Conservation (phyloP, 139 green algal genomes). For the Marvania coccoides region DNA sequence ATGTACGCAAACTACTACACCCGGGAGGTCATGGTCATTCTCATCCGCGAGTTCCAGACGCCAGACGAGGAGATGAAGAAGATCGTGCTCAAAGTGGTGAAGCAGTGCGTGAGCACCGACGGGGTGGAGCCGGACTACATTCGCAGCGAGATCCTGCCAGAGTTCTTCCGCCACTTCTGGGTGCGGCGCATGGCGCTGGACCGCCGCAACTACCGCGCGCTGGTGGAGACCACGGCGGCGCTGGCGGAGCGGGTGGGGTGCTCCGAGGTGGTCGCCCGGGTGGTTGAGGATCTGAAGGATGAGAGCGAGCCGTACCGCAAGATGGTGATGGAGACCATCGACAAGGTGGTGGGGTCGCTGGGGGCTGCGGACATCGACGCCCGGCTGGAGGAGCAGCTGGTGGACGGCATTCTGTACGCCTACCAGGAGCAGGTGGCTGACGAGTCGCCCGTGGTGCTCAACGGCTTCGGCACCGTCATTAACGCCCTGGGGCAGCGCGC, state of each 20-base stretch:
- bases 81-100: conserved; percentile 99
- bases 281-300: conserved; percentile 99
- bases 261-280: conserved; percentile 79
- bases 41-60: conserved; percentile 88
- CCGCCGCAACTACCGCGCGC: conserved; percentile 79
- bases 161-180: conserved; percentile 98
- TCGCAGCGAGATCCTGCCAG: conserved; percentile 73
- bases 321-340: conserved; percentile 97
- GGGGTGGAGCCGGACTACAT: conserved; percentile 95
- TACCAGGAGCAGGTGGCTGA: conserved; percentile 96
- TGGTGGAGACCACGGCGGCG: conserved; percentile 95
- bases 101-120: conserved; percentile 95
- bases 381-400: conserved; percentile 91
- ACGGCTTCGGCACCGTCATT: conserved; percentile 95
- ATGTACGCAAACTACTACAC: conserved; percentile 99
- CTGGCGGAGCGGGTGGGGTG: conserved; percentile 81
- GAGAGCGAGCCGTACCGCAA: conserved; percentile 92
- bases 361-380: conserved; percentile 90
- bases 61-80: conserved; percentile 99
- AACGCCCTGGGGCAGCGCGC: conserved; percentile 85
- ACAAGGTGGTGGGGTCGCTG: conserved; percentile 57
- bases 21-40: conserved; percentile 92
- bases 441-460: conserved; percentile 84
- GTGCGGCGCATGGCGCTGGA: conserved; percentile 96
- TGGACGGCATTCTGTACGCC: conserved; percentile 98